Base-by-base conservation (phyloP, 2,329 filamentous ascomycete species). In the Hawksworthiomyces lignivorus region DNA sequence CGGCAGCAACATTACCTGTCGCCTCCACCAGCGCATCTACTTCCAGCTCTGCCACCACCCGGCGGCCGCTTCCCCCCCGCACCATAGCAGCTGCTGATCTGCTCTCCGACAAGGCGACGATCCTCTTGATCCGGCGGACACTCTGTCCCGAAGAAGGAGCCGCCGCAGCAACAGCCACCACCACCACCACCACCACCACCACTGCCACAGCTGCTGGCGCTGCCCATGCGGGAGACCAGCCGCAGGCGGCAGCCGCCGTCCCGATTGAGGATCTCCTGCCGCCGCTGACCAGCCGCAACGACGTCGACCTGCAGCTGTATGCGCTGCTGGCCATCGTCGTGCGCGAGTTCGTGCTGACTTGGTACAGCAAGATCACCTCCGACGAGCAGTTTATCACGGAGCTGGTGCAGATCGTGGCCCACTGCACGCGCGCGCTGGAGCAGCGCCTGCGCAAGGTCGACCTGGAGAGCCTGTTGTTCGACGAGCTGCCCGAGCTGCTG, bases 291-390 rank as follows among this genome's bases (percentile, higher is more conserved):
- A 95, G 88, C 67, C 88, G 87, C 39, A 94, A 95, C 61, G 87
- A 94, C 53, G 79, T 97, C 46, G 92, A 98, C 61, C 68, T 94
- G 43, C 85, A 98, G 64, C 74, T 98, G 5, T 98, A 97, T 59
- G 90, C 87, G 21, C 76, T 97, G 46, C 80, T 98, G 47, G 85
- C 92, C 39, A 84, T 97, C 45, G 80, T 97, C 48, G 72, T 96
- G 54, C 81, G 85, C 55, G 88, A 96, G 50, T 95, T 88, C 59
- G 84, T 98, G 28, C 82, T 92, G 60, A 80, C 79, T 24, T 98
- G 92, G 92, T 98, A 98, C 67, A 73, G 72, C 50, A 90, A 83
- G 61, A 92, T 98, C 60, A 96, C 90, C 2, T 79, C 87, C 4
- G 90, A 98, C 62, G 84, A 89, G 58, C 73, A 78, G 11, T 94